Evolutionary conservation across 148 eudicot species (phyloP), one percentile per base, ranked within the genome.

Genomic region (Rhododendron vialii): DNA sequence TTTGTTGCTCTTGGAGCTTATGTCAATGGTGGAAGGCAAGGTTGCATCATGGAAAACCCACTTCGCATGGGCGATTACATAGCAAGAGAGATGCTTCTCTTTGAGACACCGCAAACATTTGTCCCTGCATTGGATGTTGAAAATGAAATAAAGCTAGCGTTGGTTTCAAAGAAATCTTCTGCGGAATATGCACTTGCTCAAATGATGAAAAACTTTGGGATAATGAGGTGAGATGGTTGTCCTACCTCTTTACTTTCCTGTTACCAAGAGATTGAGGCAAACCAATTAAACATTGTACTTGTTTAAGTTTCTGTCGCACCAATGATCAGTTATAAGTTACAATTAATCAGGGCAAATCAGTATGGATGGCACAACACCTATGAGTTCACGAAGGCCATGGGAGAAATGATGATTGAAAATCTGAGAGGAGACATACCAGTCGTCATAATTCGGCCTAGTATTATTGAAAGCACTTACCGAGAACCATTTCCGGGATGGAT

Each of bases 401-500:
- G 99, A 73, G 99, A 96, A 87, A 96, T 96, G 98, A 67, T 95
- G 90, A 92, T 93, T 17, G 94, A 92, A 84, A 91, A 88, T 53
- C 85, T 92, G 90, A 91, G 95, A 89, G 43, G 95, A 65, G 95
- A 96, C 65, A 92, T 95, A 47, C 98, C 99, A 0, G 92, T 95
- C 15, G 98, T 96, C 86, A 91, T 96, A 78, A 94, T 96, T 75
- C 92, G 98, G 35, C 99, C 99, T 11, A 93, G 99, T 89, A 94
- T 95, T 65, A 94, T 96, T 17, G 99, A 96, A 88, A 96, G 99
- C 92, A 96, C 98, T 50, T 94, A 90, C 86, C 85, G 80, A 88
- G 98, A 96, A 89, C 99, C 98, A 43, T 95, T 96, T 89, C 95
- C 98, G 47, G 99, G 99, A 81, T 96, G 99, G 99, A 96, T 96